Evolutionary conservation across 208 protist genomes (phyloP).

Genomic region (Porcisia hertigi): DNA sequence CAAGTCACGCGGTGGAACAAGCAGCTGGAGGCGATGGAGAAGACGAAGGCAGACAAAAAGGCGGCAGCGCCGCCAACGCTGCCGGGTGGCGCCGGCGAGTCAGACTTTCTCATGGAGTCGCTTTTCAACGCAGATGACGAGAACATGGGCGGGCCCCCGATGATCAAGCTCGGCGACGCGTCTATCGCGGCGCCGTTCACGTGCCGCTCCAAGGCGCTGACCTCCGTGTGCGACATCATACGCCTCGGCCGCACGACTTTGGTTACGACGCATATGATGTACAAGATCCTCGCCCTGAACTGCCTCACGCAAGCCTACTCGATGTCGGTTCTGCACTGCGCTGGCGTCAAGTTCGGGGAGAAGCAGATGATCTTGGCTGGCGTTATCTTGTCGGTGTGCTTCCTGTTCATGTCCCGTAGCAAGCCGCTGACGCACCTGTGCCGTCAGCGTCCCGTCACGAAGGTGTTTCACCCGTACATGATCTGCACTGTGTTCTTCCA

Average conservation of each 20-base stretch:
- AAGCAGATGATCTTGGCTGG: conserved; percentile 96
- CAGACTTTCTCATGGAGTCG: conserved; percentile 90
- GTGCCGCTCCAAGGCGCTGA: conserved; percentile 88
- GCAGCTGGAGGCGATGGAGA: conserved; percentile 60
- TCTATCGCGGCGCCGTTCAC: conserved; percentile 95
- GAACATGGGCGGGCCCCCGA: conserved; percentile 71
- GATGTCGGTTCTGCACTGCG: conserved; percentile 96
- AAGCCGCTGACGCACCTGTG: conserved; percentile 93
- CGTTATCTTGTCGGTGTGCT: conserved; percentile 95
- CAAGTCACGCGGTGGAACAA: conserved; percentile 84
- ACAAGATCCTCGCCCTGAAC: conserved; percentile 99
- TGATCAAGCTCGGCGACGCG: conserved; percentile 94
- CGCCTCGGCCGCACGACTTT: conserved; percentile 97
- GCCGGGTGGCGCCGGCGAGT: conserved; percentile 23
- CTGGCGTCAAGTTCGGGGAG: conserved; percentile 97
- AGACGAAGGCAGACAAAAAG: conserved; percentile 57
- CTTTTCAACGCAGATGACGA: conserved; percentile 83
- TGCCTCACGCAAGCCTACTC: conserved; percentile 97
- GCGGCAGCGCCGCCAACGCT: conserved; percentile 44
- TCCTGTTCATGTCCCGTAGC: conserved; percentile 97
- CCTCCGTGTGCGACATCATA: conserved; percentile 94
- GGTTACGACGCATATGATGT: conserved; percentile 99
- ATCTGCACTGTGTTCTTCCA: conserved; percentile 95
- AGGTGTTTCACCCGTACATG: conserved; percentile 97
- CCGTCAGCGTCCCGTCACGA: conserved; percentile 88